These are phyloP conservation scores for Gnomoniopsis smithogilvyi DNA, from an alignment of 2,329 filamentous ascomycete genomes.

Conservation along the genomic window DNA sequence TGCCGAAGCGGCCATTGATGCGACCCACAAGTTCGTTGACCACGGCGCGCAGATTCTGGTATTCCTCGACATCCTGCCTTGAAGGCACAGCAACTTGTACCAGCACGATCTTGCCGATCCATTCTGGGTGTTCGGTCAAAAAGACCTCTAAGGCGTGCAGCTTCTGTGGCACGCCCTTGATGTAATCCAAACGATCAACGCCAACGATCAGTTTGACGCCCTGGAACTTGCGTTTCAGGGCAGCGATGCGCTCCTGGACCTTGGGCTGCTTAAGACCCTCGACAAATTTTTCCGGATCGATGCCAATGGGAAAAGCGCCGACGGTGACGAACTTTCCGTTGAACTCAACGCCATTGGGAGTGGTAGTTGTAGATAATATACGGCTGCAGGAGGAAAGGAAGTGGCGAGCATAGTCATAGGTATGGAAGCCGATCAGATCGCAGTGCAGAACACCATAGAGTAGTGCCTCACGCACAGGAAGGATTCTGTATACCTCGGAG, in stretches of 20 bases:
- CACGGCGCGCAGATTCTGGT: slow-evolving; percentile 91
- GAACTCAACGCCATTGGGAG: slow-evolving; percentile 90
- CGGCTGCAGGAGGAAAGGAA: slow-evolving; percentile 96
- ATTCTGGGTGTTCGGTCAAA: slow-evolving; percentile 93
- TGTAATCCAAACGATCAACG: slow-evolving; percentile 95
- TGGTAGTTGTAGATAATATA: slow-evolving; percentile 77
- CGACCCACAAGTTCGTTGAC: slow-evolving; percentile 96
- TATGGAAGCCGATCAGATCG: slow-evolving; percentile 96
- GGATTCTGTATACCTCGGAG: slow-evolving; percentile 93
- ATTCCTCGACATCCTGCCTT: slow-evolving; percentile 94
- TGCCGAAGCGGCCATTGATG: slow-evolving; percentile 96
- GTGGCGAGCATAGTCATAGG: slow-evolving; percentile 97
- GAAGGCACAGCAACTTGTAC: slow-evolving; percentile 96
- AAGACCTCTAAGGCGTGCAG: slow-evolving; percentile 95
- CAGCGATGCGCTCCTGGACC: slow-evolving; percentile 82
- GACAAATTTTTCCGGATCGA: slow-evolving; percentile 94
- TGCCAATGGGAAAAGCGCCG: slow-evolving; percentile 95
- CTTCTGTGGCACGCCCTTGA: slow-evolving; percentile 98
- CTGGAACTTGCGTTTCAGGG: slow-evolving; percentile 85
- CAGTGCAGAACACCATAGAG: slow-evolving; percentile 86
- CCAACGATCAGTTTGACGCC: slow-evolving; percentile 96
- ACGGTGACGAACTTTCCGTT: slow-evolving; percentile 85
- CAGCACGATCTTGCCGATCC: slow-evolving; percentile 95
- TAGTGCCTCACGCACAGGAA: slow-evolving; percentile 87
- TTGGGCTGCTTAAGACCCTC: slow-evolving; percentile 82